Conservation (phyloP, 805 yeast species). For the Candida fluviatilis region DNA sequence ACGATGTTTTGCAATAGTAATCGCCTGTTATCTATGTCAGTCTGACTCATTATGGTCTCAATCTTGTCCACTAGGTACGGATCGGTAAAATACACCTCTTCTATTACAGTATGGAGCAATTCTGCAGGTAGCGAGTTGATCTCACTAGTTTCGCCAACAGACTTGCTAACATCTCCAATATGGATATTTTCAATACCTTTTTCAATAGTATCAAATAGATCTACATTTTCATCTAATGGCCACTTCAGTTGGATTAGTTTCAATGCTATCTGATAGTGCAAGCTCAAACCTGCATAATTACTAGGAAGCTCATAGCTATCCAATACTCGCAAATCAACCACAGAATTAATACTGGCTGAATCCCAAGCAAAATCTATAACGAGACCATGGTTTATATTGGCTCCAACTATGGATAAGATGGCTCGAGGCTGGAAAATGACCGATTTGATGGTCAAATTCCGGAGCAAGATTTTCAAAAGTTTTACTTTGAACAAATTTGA, state of each 20-base stretch:
- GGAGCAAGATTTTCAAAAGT: slow-evolving; percentile 18
- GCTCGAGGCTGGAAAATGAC: slow-evolving; percentile 19
- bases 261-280: not conserved
- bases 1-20: slow-evolving; percentile 16
- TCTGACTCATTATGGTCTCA: slow-evolving; percentile 6
- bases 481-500: slow-evolving; percentile 12
- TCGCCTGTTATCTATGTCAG: slow-evolving; percentile 18
- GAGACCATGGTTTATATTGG: slow-evolving; percentile 19
- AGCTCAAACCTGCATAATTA: not conserved
- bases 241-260: not conserved
- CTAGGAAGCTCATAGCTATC: slow-evolving; percentile 3
- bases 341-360: slow-evolving; percentile 12
- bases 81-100: slow-evolving; percentile 7
- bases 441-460: slow-evolving; percentile 19
- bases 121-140: slow-evolving; percentile 7
- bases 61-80: slow-evolving; percentile 6
- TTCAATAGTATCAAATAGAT: slow-evolving; percentile 10
- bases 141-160: too few relatives aligned
- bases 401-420: slow-evolving; percentile 17
- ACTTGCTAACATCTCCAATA: not conserved
- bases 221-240: slow-evolving; percentile 2
- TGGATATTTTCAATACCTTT: slow-evolving; percentile 5
- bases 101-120: slow-evolving; percentile 13
- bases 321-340: slow-evolving; percentile 22
- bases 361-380: slow-evolving; percentile 30